These are phyloP conservation scores for Vicia faba DNA, from an alignment of 306 rosid species.

Conservation along the genomic window DNA sequence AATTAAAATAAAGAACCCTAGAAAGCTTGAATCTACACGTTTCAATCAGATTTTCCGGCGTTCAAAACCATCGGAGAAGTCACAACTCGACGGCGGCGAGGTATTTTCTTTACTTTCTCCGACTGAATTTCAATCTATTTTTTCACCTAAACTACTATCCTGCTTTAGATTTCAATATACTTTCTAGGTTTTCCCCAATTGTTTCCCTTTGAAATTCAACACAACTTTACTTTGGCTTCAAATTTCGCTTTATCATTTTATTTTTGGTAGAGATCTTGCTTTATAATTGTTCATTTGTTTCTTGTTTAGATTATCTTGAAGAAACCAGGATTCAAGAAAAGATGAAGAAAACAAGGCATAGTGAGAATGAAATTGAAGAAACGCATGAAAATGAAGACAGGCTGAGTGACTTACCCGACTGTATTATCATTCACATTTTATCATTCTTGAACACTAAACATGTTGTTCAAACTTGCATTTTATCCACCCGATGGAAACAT, in stretches of 20 bases:
- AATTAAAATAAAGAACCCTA: no score
- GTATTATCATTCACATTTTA: slow-evolving; percentile 26
- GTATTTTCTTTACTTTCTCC: background rate
- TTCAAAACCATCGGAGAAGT: background rate
- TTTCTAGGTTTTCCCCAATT: no score
- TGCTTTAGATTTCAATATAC: no score
- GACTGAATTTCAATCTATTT: no score
- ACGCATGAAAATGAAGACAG: background rate
- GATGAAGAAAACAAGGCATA: background rate
- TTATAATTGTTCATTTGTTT: background rate
- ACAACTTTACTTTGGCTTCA: no score
- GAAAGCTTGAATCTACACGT: no score
- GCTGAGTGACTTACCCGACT: slow-evolving; percentile 25
- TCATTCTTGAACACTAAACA: slow-evolving; percentile 3
- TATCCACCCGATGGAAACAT: slow-evolving; percentile 28
- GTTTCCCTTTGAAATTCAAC: no score
- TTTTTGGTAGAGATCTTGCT: no score
- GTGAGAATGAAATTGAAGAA: background rate
- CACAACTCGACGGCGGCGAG: background rate
- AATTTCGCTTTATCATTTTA: background rate
- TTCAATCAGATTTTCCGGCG: background rate
- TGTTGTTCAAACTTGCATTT: slow-evolving; percentile 23
- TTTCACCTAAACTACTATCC: no score
- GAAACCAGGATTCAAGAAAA: background rate
- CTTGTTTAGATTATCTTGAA: background rate